Percentiles rank a stretch among this genome's conserved stretches.
Conservation (phyloP, 169 alveolate genomes). For the Nephromyces sp. region DNA sequence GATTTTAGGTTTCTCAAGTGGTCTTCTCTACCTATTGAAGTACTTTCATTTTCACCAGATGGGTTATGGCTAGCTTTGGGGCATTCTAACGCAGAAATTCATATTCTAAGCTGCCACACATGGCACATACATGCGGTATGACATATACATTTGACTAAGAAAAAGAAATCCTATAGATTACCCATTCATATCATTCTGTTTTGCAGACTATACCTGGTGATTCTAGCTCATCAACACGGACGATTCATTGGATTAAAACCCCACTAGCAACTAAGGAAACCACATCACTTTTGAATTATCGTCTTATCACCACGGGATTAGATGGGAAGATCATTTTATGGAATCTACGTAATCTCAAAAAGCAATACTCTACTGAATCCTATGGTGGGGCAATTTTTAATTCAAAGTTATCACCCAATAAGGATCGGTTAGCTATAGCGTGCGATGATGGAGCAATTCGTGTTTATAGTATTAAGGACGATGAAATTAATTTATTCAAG, state of each 20-base stretch:
- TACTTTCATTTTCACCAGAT: neutral
- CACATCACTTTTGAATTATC: neutral
- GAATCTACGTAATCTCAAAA: neutral
- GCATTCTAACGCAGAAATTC: neutral
- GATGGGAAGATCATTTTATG: neutral
- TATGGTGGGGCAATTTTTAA: neutral
- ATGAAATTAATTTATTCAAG: neutral
- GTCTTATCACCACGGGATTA: neutral
- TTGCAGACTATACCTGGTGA: neutral
- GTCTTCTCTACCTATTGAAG: neutral
- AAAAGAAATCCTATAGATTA: too few species aligned
- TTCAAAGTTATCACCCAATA: neutral
- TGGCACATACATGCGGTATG: neutral
- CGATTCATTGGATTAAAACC: neutral
- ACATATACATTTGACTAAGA: too few species aligned
- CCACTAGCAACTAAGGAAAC: neutral
- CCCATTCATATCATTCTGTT: neutral
- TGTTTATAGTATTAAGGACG: neutral
- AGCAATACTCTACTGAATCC: neutral
- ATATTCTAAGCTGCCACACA: neutral
- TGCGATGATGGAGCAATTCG: neutral
- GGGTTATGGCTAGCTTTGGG: neutral
- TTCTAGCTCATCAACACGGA: neutral
- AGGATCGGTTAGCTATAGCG: neutral
- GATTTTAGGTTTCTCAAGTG: neutral